Evolutionary conservation across 805 yeast genomes (phyloP), one percentile per base, ranked within the genome.

Genomic region (Candida chauliodis): DNA sequence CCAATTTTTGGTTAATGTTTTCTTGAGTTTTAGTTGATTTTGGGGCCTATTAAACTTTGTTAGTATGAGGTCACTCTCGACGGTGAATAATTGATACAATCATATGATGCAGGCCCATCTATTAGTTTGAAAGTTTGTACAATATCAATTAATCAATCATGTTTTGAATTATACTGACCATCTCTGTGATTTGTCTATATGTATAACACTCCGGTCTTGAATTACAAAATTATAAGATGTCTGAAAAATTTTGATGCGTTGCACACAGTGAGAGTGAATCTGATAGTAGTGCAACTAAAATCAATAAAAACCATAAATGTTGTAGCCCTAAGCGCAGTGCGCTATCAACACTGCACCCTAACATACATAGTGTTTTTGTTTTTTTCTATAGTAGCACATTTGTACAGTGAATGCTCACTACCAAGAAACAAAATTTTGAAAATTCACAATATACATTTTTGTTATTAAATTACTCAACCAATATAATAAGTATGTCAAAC

Each of bases 1-100:
- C 95, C 72, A 93, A 88, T 80, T 90, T 90, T 75, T 95, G 79
- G 95, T 88, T 91, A 77, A 93, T 81, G 81, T 86, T 83, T 63
- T 93, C 99, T 66, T 84, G 81, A 76, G 81, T 89, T 84, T 81
- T 83, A 60, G 76, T 23, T 25, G 34, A 68, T 75, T 84, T 87
- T 81, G 97, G 97, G 87, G 98, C 98, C 95, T 85, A 59, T 25
- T 32, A 76, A 71, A 71, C 71, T 78, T 73, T 37, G 48, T 42
- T 34, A 39, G 42, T 37, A 37, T 24, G n/a, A n/a, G n/a, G n/a
- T n/a, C n/a, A n/a, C n/a, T n/a, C n/a, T n/a, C n/a, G n/a, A n/a
- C n/a, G n/a, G n/a, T n/a, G n/a, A n/a, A n/a, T n/a, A n/a, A n/a
- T n/a, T n/a, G n/a, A n/a, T n/a, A n/a, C n/a, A n/a, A n/a, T n/a